A percentile compares a stretch with the other conserved stretches of the same genome.
These are phyloP conservation scores for Colletotrichum sp. DNA, from an alignment of 2,329 filamentous ascomycete genomes.

Conservation along the genomic window DNA sequence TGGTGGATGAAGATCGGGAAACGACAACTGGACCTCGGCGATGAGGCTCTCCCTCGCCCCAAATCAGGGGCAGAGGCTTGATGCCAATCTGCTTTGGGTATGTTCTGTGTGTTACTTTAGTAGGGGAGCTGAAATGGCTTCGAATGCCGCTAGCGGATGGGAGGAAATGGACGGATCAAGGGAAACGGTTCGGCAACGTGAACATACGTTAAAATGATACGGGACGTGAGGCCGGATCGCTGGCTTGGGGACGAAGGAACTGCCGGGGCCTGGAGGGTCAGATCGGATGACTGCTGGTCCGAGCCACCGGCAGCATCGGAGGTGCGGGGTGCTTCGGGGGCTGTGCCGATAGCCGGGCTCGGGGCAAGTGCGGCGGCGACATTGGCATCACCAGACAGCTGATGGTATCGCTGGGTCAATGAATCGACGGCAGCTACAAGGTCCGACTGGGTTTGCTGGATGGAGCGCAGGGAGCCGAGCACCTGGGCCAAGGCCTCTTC, in stretches of 20 bases:
- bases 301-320: constrained; percentile 13
- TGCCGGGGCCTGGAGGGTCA: constrained; percentile 26
- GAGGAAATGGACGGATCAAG: background rate
- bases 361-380: background rate
- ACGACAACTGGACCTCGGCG: constrained; percentile 89
- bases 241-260: constrained; percentile 33
- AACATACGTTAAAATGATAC: constrained; percentile 59
- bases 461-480: constrained; percentile 33
- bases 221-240: constrained; percentile 55
- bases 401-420: constrained; percentile 33
- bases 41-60: constrained; percentile 79
- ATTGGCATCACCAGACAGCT: constrained; percentile 5
- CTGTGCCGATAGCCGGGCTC: background rate
- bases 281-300: background rate
- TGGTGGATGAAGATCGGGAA: constrained; percentile 75
- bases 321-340: background rate
- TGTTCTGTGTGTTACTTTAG: constrained; percentile 53
- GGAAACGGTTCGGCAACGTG: background rate
- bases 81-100: constrained; percentile 96
- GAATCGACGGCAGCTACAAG: constrained; percentile 45
- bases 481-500: constrained; percentile 38
- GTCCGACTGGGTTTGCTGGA: constrained; percentile 46
- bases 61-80: constrained; percentile 86
- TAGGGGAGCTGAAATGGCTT: background rate
- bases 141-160: background rate